Percentiles rank a stretch among this genome's conserved stretches.
Evolutionary conservation across 345 rosid species (phyloP).

Genomic region (Populus tremula): DNA sequence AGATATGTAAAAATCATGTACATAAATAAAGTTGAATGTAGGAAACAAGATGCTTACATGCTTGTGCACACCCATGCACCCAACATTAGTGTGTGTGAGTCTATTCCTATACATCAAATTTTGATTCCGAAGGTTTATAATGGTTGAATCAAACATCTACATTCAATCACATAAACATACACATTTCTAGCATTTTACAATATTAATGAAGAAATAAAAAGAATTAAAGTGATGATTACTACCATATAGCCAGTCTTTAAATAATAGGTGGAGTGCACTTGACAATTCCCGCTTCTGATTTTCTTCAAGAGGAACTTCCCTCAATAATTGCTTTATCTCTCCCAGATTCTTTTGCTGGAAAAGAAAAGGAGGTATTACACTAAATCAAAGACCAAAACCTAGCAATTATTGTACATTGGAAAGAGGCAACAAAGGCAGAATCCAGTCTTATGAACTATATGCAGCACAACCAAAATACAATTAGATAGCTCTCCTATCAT

Average conservation of each 20-base stretch:
- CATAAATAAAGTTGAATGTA: neutral
- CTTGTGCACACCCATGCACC: neutral
- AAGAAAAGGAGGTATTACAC: neutral
- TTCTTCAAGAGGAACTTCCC: conserved; percentile 79
- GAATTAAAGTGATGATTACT: conserved; percentile 17
- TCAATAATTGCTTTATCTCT: conserved; percentile 70
- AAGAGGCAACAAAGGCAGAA: conserved; percentile 3
- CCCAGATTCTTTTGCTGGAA: conserved; percentile 69
- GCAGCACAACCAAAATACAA: neutral
- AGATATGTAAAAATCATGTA: neutral
- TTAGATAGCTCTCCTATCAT: conserved; percentile 4
- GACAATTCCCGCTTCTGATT: conserved; percentile 84
- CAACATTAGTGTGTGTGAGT: neutral
- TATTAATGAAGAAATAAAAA: neutral
- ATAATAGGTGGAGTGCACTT: conserved; percentile 78
- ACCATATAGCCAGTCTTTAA: conserved; percentile 99
- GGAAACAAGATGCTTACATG: neutral
- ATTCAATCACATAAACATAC: neutral
- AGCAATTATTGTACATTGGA: neutral
- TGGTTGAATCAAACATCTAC: neutral
- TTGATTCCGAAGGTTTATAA: neutral
- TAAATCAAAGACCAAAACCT: neutral
- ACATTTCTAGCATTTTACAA: neutral
- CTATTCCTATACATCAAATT: neutral
- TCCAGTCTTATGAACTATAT: conserved; percentile 7